Conservation (phyloP, 202 grass and related monocot genomes). For the Musa balbisiana region DNA sequence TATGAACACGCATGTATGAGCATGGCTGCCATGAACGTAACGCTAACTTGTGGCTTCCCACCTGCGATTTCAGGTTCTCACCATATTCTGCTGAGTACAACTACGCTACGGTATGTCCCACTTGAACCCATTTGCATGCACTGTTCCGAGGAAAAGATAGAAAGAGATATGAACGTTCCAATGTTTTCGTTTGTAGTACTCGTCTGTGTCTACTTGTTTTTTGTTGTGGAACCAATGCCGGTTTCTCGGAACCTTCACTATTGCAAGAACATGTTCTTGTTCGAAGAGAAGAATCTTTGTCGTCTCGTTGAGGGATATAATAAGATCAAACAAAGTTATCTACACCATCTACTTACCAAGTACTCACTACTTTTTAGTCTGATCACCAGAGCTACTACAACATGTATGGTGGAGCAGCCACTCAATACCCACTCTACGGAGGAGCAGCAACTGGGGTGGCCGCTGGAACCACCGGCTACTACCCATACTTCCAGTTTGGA, state of each 20-base stretch:
- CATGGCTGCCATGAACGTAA: neutral
- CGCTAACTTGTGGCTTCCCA: neutral
- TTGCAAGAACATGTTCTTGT: too few relatives aligned
- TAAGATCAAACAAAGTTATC: too few relatives aligned
- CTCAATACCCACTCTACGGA: constrained; percentile 34
- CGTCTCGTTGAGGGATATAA: too few relatives aligned
- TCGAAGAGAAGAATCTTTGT: too few relatives aligned
- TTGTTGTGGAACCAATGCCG: too few relatives aligned
- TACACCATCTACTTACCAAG: neutral
- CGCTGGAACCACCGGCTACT: constrained; percentile 2
- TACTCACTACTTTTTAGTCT: neutral
- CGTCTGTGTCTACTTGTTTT: too few relatives aligned
- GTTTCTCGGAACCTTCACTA: too few relatives aligned
- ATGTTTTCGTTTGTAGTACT: too few relatives aligned
- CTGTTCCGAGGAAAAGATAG: neutral
- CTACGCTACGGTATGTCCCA: constrained; percentile 11
- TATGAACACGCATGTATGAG: too few relatives aligned
- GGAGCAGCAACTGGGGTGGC: constrained; percentile 20
- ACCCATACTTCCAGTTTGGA: constrained; percentile 39
- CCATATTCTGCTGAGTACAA: constrained; percentile 15
- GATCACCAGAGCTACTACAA: constrained; percentile 40
- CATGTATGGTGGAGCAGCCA: constrained; percentile 22
- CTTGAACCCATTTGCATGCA: neutral
- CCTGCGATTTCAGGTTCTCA: constrained; percentile 11
- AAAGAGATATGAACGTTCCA: neutral